A percentile compares a stretch with the other conserved stretches of the same genome.
Evolutionary conservation across 164 flowering plant genomes (phyloP).

Genomic region (Annona cherimola): DNA sequence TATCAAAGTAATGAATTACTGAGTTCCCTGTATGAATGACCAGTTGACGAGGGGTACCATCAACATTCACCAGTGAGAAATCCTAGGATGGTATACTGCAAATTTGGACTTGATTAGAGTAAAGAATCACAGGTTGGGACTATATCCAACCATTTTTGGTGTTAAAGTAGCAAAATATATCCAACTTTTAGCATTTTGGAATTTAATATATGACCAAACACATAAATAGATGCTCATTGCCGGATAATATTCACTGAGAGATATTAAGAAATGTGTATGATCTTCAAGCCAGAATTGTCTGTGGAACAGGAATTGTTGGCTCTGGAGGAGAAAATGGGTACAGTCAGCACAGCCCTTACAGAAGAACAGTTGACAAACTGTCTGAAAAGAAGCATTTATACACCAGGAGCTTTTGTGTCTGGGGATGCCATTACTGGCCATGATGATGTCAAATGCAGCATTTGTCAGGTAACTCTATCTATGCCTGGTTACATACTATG

Average conservation of each 20-base stretch:
- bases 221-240: too few relatives aligned
- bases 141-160: background rate
- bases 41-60: background rate
- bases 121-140: background rate
- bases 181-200: background rate
- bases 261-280: too few relatives aligned
- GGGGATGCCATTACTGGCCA: conserved; percentile 9
- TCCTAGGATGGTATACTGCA: background rate
- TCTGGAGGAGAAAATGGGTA: conserved; percentile 93
- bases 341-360: conserved; percentile 87
- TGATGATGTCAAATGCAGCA: conserved; percentile 81
- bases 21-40: background rate
- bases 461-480: conserved; percentile 77
- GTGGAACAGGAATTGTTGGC: conserved; percentile 72
- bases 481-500: background rate
- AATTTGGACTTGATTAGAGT: background rate
- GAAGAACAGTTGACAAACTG: conserved; percentile 68
- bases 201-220: background rate
- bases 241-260: too few relatives aligned
- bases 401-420: conserved; percentile 16
- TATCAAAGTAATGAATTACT: background rate
- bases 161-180: background rate
- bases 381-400: conserved; percentile 44
- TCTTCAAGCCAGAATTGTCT: background rate
- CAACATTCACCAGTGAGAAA: too few relatives aligned